These are phyloP conservation scores for Bombardia bombarda DNA, from an alignment of 495 filamentous ascomycete species.

Conservation along the genomic window DNA sequence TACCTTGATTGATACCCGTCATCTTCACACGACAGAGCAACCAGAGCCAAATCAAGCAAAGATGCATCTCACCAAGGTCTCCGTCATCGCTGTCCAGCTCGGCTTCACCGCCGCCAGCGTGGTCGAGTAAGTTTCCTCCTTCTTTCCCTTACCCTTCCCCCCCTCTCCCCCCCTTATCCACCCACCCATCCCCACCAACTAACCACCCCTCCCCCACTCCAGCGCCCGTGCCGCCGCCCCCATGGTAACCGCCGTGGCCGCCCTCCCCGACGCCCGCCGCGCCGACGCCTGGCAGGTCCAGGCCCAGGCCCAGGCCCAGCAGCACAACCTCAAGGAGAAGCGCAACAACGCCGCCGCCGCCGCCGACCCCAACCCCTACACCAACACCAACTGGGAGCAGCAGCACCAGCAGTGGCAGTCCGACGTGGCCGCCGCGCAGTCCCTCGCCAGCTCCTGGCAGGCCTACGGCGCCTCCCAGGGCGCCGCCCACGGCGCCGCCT, in stretches of 20 bases:
- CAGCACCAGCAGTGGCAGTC: too few species aligned
- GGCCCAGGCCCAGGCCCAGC: too few species aligned
- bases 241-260: not conserved
- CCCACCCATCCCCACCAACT: not conserved
- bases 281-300: not conserved
- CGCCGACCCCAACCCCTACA: not conserved
- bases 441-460: not conserved
- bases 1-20: too few species aligned
- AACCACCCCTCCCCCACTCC: not conserved
- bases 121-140: not conserved
- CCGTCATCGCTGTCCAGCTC: slow-evolving; percentile 5
- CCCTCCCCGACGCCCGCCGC: not conserved
- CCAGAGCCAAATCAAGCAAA: not conserved
- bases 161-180: not conserved
- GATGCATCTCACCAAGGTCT: slow-evolving; percentile 11
- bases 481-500: not conserved
- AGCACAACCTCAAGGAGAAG: not conserved
- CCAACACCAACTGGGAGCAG: too few species aligned
- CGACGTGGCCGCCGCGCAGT: too few species aligned
- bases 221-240: not conserved
- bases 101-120: slow-evolving; percentile 9
- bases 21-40: not conserved
- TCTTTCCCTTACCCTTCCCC: not conserved
- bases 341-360: not conserved
- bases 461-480: not conserved